Base-by-base conservation (phyloP, 345 rosid species). In the Lumnitzera racemosa region DNA sequence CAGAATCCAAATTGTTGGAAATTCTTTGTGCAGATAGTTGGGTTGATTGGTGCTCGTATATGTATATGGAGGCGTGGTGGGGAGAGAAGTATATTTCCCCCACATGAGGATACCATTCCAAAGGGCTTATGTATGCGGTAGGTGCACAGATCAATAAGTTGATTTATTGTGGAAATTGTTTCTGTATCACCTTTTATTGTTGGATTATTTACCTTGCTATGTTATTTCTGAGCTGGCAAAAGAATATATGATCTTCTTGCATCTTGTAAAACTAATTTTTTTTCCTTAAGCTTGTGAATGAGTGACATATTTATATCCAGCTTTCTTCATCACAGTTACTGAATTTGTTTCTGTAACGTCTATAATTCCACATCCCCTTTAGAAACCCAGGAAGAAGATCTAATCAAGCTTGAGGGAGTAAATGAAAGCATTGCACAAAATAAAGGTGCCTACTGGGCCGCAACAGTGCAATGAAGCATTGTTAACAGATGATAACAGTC, bases 61-160 rank as follows among this genome's bases (percentile, higher is more conserved):
- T 75, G 88, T 77, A 79, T 92, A 77, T 92, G 98, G 98, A 87
- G 96, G 68, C 83, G 85, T 67, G 77, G 68, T 63, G 96, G 96
- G 24, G 74, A 68, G 61, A 87, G 74, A 74, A 89, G 85, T 67
- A 66, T 83, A 59, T 92, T 92, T 68, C 96, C 96, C 46, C 76
- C 87, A 7, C 80, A 59, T 41, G 84, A 79, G 85, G 90, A 88
- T 72, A 78, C 92, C 1, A 78, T 82, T 58, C 51, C 80, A 5
- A 89, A 67, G 80, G 94, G 96, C 47, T 78, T 77, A 72, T 92
- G 98, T 31, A 80, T 92, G 94, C 86, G 96, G 98, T 92, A 76
- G 36, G 71, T 51, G 64, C 50, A 59, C 89, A 76, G 36, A 70
- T 51, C 65, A 47, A 59, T 41, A 56, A 36, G 25, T 54, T 47